These are phyloP conservation scores for Phyllosticta paracitricarpa DNA, from an alignment of 2,329 filamentous ascomycete genomes.

Conservation along the genomic window DNA sequence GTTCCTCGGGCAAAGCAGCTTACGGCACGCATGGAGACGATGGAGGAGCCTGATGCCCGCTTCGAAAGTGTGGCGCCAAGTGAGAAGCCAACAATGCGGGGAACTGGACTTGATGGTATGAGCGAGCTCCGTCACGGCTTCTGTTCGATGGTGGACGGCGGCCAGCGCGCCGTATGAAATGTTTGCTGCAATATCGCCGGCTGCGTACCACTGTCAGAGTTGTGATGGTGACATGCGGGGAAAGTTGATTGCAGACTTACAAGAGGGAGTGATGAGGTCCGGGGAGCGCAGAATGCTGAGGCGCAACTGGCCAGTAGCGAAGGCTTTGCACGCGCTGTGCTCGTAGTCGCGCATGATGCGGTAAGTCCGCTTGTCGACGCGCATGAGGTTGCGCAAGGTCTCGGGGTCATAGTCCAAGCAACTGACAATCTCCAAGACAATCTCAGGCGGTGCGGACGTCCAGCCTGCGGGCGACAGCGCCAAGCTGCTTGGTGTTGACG, in stretches of 20 bases:
- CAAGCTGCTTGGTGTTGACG: background rate
- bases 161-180: constrained; percentile 5
- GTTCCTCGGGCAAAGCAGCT: background rate
- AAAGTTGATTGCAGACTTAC: background rate
- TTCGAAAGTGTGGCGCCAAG: constrained; percentile 1
- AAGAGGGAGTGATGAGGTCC: background rate
- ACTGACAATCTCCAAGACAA: constrained; percentile 2
- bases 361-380: constrained; percentile 2
- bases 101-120: background rate
- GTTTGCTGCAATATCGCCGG: background rate
- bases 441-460: background rate
- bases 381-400: background rate
- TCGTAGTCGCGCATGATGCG: constrained; percentile 3
- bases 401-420: constrained; percentile 1
- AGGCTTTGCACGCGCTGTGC: background rate
- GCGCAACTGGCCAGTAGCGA: constrained; percentile 1
- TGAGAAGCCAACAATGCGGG: background rate
- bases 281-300: constrained; percentile 1
- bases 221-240: background rate
- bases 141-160: background rate
- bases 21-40: background rate
- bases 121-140: background rate
- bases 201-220: background rate
- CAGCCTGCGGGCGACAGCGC: background rate
- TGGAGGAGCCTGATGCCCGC: constrained; percentile 1